Percentiles rank a stretch among this genome's conserved stretches.
phyloP scores from a whole-genome alignment of 306 rosid genomes.

The Cucumis sativus region DNA sequence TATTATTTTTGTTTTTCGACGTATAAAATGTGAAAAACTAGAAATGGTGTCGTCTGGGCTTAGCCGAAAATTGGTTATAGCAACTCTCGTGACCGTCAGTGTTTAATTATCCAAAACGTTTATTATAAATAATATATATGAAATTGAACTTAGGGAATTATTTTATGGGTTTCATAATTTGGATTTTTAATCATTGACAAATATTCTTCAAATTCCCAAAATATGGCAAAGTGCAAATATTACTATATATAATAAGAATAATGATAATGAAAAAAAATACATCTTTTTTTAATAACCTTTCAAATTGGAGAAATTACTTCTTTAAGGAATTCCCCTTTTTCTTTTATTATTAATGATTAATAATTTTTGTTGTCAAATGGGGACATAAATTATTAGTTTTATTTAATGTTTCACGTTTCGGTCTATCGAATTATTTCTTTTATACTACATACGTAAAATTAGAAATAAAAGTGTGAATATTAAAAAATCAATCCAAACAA shows the following conservation, averaged over 20 bases:
- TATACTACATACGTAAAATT: no score
- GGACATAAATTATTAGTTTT: background rate
- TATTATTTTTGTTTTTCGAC: background rate
- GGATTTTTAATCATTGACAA: background rate
- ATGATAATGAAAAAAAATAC: no score
- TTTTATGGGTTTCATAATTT: background rate
- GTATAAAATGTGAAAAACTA: background rate
- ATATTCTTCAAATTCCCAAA: background rate
- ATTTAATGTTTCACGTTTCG: background rate
- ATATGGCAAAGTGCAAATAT: background rate
- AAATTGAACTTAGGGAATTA: background rate
- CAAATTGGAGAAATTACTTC: background rate
- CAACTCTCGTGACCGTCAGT: background rate
- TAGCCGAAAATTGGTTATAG: background rate
- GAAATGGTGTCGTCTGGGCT: background rate
- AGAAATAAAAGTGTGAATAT: no score
- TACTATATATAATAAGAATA: background rate
- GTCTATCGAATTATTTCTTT: no score
- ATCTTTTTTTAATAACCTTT: background rate
- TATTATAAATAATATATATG: background rate
- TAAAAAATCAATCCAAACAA: no score
- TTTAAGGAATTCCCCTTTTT: background rate
- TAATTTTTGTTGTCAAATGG: background rate
- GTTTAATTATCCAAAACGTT: background rate
- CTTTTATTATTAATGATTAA: background rate